phyloP scores from a whole-genome alignment of 2,329 filamentous ascomycete species.

The Zasmidium citrigriseum region DNA sequence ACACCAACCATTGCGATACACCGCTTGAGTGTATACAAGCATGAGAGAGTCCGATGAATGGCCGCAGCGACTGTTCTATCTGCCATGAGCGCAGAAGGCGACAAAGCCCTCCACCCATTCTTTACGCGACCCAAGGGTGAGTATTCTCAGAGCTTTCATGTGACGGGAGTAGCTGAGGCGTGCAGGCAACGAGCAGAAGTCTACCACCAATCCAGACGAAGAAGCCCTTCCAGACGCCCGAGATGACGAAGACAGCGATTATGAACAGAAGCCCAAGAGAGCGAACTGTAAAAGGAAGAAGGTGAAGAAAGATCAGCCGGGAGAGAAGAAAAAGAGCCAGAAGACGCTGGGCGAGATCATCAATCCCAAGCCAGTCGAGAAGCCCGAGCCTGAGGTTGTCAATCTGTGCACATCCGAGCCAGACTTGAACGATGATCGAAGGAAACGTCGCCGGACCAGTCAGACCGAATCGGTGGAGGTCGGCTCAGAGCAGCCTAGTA shows the following conservation, averaged over 20 bases:
- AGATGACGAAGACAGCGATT: not conserved
- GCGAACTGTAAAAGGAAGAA: constrained; percentile 16
- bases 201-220: not conserved
- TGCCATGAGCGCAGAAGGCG: constrained; percentile 28
- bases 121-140: constrained; percentile 26
- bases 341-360: constrained; percentile 31
- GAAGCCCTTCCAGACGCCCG: not conserved
- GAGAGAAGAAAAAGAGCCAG: constrained; percentile 27
- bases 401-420: constrained; percentile 6
- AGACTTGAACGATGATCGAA: constrained; percentile 34
- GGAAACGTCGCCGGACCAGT: constrained; percentile 42
- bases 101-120: constrained; percentile 33
- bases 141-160: constrained; percentile 1
- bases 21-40: not conserved
- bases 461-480: constrained; percentile 24
- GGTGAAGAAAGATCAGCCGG: constrained; percentile 13
- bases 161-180: not conserved
- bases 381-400: not conserved
- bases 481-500: not conserved
- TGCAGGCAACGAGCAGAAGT: not conserved
- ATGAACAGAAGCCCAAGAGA: constrained; percentile 16
- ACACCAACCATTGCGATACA: not conserved
- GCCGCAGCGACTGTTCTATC: constrained; percentile 21
- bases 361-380: constrained; percentile 17
- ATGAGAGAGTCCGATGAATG: constrained; percentile 18